Evolutionary conservation across 1,284 basidiomycete species (phyloP).

Genomic region (Fomes fomentarius): DNA sequence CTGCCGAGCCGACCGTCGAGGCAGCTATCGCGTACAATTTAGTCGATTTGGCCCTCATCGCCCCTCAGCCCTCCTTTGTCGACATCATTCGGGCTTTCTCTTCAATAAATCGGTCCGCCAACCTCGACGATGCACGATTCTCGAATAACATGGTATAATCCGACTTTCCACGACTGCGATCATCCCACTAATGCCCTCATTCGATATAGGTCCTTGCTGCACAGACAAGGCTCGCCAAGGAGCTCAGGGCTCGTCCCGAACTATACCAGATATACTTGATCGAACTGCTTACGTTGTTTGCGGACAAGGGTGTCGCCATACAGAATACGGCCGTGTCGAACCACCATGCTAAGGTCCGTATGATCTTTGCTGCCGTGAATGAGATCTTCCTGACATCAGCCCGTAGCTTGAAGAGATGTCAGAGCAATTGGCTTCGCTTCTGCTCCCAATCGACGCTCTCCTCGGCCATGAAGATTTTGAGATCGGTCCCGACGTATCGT

Average conservation of each 20-base stretch:
- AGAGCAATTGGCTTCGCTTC: slow-evolving; percentile 82
- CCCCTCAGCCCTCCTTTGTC: slow-evolving; percentile 77
- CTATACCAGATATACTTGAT: slow-evolving; percentile 81
- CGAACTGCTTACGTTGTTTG: slow-evolving; percentile 86
- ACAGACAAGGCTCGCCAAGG: slow-evolving; percentile 85
- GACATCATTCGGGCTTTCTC: slow-evolving; percentile 90
- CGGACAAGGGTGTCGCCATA: slow-evolving; percentile 90
- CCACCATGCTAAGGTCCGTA: slow-evolving; percentile 66
- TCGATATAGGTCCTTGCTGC: slow-evolving; percentile 73
- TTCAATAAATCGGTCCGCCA: slow-evolving; percentile 81
- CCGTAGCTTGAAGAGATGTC: slow-evolving; percentile 80
- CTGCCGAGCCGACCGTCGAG: slow-evolving; percentile 85
- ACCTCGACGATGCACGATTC: slow-evolving; percentile 83
- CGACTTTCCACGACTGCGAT: neutral
- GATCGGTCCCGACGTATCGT: slow-evolving; percentile 59
- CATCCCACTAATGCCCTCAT: neutral
- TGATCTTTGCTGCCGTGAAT: slow-evolving; percentile 14
- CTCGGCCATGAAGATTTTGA: slow-evolving; percentile 79
- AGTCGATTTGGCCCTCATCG: slow-evolving; percentile 85
- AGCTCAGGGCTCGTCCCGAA: slow-evolving; percentile 72
- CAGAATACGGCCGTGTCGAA: slow-evolving; percentile 78
- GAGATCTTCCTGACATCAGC: slow-evolving; percentile 9
- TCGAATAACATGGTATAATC: slow-evolving; percentile 79
- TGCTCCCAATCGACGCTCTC: slow-evolving; percentile 90
- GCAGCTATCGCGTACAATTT: slow-evolving; percentile 91